Evolutionary conservation across 768 basidiomycete species (phyloP).

Genomic region (Tephrocybe rancida): DNA sequence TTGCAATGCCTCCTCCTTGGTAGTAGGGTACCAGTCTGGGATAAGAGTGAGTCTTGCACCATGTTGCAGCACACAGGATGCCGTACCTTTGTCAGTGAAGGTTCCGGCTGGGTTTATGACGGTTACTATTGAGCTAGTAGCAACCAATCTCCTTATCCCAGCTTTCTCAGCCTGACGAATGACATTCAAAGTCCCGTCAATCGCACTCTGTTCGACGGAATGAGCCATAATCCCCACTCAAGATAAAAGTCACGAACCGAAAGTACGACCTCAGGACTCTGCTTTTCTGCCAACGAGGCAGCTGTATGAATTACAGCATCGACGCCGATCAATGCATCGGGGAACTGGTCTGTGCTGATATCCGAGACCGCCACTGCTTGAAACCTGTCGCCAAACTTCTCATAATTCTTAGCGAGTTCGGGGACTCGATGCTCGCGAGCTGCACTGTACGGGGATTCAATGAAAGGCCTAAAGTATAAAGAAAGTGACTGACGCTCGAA

Average conservation of each 20-base stretch:
- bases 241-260: slow-evolving; percentile 15
- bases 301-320: slow-evolving; percentile 51
- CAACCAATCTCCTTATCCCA: slow-evolving; percentile 36
- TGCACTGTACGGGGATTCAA: slow-evolving; percentile 10
- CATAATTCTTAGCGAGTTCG: slow-evolving; percentile 20
- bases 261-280: slow-evolving; percentile 24
- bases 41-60: not conserved
- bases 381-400: slow-evolving; percentile 14
- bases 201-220: slow-evolving; percentile 26
- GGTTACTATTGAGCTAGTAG: slow-evolving; percentile 41
- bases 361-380: slow-evolving; percentile 28
- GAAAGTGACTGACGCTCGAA: slow-evolving; percentile 41
- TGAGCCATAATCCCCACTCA: not conserved
- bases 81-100: slow-evolving; percentile 30
- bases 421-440: slow-evolving; percentile 20
- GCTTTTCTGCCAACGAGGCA: slow-evolving; percentile 33
- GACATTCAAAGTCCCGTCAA: slow-evolving; percentile 43
- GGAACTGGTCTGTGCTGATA: slow-evolving; percentile 37
- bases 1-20: slow-evolving; percentile 14
- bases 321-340: slow-evolving; percentile 53
- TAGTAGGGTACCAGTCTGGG: slow-evolving; percentile 18
- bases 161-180: slow-evolving; percentile 38
- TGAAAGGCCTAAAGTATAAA: not conserved
- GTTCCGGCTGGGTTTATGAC: slow-evolving; percentile 22
- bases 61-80: not conserved